Evolutionary conservation across 2,329 filamentous ascomycete genomes (phyloP).

Genomic region (Nothophoma quercina): DNA sequence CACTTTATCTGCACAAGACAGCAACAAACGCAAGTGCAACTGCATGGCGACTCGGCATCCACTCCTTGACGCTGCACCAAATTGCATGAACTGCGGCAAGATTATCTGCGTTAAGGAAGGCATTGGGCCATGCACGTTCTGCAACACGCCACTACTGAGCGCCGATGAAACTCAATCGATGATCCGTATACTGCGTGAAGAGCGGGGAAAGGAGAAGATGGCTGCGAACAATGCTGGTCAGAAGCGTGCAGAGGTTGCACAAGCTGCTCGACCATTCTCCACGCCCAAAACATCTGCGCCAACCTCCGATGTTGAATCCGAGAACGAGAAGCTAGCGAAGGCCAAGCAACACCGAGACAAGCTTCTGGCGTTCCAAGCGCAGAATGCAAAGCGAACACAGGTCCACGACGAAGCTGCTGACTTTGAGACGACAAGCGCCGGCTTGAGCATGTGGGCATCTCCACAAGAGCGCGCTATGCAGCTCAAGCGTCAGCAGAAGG

Average conservation of each 20-base stretch:
- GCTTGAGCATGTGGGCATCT: constrained; percentile 80
- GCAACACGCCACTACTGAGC: constrained; percentile 75
- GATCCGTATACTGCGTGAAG: constrained; percentile 81
- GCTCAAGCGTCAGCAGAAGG: constrained; percentile 83
- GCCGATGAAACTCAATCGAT: constrained; percentile 81
- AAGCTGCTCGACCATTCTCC: constrained; percentile 67
- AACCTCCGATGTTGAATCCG: constrained; percentile 51
- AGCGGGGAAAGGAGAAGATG: constrained; percentile 88
- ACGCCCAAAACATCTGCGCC: constrained; percentile 47
- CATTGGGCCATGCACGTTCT: constrained; percentile 92
- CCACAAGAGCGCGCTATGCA: constrained; percentile 83
- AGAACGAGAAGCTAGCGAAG: constrained; percentile 69
- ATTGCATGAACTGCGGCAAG: constrained; percentile 91
- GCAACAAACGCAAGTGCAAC: constrained; percentile 73
- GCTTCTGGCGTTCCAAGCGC: constrained; percentile 80
- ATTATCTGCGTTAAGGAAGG: constrained; percentile 95
- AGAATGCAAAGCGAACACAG: constrained; percentile 83
- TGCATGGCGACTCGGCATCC: constrained; percentile 90
- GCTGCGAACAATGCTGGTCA: constrained; percentile 77
- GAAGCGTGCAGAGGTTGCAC: constrained; percentile 69
- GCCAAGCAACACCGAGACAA: constrained; percentile 82
- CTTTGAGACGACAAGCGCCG: constrained; percentile 67
- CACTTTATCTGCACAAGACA: constrained; percentile 64
- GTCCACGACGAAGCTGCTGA: constrained; percentile 87
- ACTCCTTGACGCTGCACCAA: constrained; percentile 87